These are phyloP conservation scores for Chlorella sorokiniana DNA, from an alignment of 139 green algal genomes.

Conservation along the genomic window DNA sequence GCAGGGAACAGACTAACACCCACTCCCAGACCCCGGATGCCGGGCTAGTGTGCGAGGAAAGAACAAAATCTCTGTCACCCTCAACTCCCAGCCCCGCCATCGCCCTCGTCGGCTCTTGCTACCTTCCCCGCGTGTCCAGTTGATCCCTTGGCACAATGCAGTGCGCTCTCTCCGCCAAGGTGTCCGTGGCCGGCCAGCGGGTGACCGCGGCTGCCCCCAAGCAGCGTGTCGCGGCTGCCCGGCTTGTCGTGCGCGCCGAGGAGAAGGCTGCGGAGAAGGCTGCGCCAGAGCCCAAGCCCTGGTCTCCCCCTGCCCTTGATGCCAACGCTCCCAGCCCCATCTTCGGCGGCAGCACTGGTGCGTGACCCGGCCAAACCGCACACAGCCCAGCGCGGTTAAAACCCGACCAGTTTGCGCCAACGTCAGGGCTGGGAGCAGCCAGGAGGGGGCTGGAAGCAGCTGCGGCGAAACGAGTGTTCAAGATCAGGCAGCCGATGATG, in stretches of 20 bases:
- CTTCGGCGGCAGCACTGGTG: constrained; percentile 96
- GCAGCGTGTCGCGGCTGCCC: constrained; percentile 4
- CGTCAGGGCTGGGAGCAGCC: too few relatives aligned
- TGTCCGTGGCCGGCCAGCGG: constrained; percentile 3
- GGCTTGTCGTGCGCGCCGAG: constrained; percentile 63
- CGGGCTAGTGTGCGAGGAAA: too few relatives aligned
- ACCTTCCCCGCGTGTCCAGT: neutral
- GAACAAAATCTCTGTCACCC: too few relatives aligned
- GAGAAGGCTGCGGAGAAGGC: constrained; percentile 27
- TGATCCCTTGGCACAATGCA: constrained; percentile 11
- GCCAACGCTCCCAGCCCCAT: constrained; percentile 92
- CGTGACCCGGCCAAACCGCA: neutral
- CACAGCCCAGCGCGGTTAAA: too few relatives aligned
- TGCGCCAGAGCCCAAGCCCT: constrained; percentile 44
- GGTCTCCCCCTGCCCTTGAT: constrained; percentile 86
- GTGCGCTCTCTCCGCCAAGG: constrained; percentile 21
- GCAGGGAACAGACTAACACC: too few relatives aligned
- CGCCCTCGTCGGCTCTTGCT: neutral
- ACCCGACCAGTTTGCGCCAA: too few relatives aligned
- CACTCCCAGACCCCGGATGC: too few relatives aligned
- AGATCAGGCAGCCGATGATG: too few relatives aligned
- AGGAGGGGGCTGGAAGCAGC: too few relatives aligned
- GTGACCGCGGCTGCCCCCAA: neutral
- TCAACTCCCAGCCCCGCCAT: too few relatives aligned
- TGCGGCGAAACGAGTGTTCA: too few relatives aligned